Base-by-base conservation (phyloP, 2,329 filamentous ascomycete genomes). In the Dothideomycetidae sp. region DNA sequence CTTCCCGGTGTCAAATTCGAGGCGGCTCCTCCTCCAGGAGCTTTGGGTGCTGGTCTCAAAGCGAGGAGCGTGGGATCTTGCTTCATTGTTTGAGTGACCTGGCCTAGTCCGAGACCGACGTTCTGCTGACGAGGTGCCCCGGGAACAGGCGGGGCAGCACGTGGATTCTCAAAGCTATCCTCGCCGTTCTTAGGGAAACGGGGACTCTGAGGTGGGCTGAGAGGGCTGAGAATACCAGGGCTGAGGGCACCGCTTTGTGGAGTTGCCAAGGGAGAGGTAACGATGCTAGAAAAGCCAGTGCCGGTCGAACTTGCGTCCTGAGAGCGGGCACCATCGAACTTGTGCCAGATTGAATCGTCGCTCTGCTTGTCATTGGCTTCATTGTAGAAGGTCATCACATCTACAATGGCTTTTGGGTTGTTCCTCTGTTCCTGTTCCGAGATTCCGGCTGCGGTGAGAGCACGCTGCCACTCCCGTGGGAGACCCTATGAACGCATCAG, bases 301-400 rank as follows among this genome's bases (percentile, higher is more conserved):
- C 36, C 36, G 26, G 18, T 38, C 13, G 36, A 38, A 47, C 57
- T 61, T 52, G 54, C 58, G 45, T 62, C 58, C 40, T 64, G 62
- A 7, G 77, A 68, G 51, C 78, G 76, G 37, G 81, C 84, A 62
- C 93, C 78, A 51, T 92, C 84, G 57, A 98, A 94, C 59, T 98
- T 98, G 59, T 96, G 86, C 67, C 90, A 83, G 40, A 90, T 79
- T 50, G 82, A 81, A 53, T 93, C 83, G 54, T 94, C 84, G 44
- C 76, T 74, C 42, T 74, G 75, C 49, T 69, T 73, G 49, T 88
- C 83, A 16, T 82, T 80, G 46, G 84, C 93, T 62, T 93, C 88
- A 58, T 94, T 92, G 68, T 93, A 96, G 57, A 96, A 96, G 42
- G 80, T 82, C 60, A 98, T 78, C 51, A 98, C 90, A 57, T 96